A percentile compares a stretch with the other conserved stretches of the same genome.
Evolutionary conservation across 202 grass and related monocot genomes (phyloP).

Genomic region (Carex sylvatica): DNA sequence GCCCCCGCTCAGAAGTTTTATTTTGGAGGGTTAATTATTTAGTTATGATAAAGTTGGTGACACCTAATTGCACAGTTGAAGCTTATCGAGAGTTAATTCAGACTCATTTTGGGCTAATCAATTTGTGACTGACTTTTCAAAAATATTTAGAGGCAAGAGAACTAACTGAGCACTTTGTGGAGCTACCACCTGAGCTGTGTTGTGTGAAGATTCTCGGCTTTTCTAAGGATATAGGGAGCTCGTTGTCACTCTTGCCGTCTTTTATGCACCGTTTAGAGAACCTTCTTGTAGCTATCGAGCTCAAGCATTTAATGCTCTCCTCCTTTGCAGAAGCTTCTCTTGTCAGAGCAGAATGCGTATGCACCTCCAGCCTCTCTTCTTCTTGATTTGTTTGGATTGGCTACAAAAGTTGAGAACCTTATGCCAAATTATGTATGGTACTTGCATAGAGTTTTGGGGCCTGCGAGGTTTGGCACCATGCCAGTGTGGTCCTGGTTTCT

Average conservation of each 20-base stretch:
- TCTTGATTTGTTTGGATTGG: constrained; percentile 1
- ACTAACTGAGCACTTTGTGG: constrained; percentile 64
- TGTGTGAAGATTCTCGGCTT: constrained; percentile 88
- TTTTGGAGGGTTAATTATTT: neutral
- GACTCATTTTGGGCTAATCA: neutral
- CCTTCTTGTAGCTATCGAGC: constrained; percentile 87
- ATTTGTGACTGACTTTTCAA: constrained; percentile 20
- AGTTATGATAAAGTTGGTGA: neutral
- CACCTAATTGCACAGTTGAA: neutral
- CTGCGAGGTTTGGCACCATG: neutral
- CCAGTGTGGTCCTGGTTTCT: neutral
- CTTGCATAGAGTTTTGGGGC: neutral
- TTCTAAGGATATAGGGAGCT: constrained; percentile 94
- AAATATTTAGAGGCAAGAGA: constrained; percentile 45
- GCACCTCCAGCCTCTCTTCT: constrained; percentile 13
- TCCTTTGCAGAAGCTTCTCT: constrained; percentile 83
- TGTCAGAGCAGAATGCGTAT: constrained; percentile 67
- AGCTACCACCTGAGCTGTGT: constrained; percentile 86
- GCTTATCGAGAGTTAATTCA: neutral
- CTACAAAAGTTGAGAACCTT: constrained; percentile 4
- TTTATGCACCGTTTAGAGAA: constrained; percentile 90
- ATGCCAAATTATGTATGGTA: neutral
- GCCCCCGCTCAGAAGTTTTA: neutral
- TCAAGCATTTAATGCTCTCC: constrained; percentile 74
- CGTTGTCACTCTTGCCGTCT: constrained; percentile 85